A percentile compares a stretch with the other conserved stretches of the same genome.
Evolutionary conservation across 805 yeast species (phyloP).

Genomic region (Geotrichum ghanense): DNA sequence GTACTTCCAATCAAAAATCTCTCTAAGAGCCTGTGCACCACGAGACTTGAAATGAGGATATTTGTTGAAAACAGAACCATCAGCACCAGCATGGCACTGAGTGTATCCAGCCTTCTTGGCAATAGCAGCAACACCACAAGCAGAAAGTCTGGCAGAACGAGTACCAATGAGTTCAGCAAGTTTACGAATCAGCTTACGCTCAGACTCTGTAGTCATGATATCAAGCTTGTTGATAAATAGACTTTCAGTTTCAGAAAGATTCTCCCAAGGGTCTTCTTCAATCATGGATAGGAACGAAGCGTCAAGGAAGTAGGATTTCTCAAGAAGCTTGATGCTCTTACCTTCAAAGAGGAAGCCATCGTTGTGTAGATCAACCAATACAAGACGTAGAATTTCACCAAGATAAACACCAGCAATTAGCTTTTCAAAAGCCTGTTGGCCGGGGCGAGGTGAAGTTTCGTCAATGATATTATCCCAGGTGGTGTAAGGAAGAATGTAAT

Average conservation of each 20-base stretch:
- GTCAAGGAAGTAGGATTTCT: conserved; percentile 64
- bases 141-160: conserved; percentile 84
- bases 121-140: conserved; percentile 92
- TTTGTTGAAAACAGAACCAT: conserved; percentile 89
- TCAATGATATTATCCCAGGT: conserved; percentile 77
- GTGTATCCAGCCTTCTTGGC: conserved; percentile 70
- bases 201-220: conserved; percentile 58
- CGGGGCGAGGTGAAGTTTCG: conserved; percentile 84
- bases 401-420: conserved; percentile 95
- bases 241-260: conserved; percentile 62
- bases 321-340: conserved; percentile 57
- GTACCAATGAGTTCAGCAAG: conserved; percentile 81
- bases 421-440: conserved; percentile 91
- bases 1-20: conserved; percentile 71
- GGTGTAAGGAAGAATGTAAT: conserved; percentile 72
- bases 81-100: conserved; percentile 81
- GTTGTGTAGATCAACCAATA: conserved; percentile 58
- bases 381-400: conserved; percentile 82
- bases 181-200: conserved; percentile 72
- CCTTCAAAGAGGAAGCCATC: conserved; percentile 55
- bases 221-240: conserved; percentile 49
- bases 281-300: conserved; percentile 79
- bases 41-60: conserved; percentile 87
- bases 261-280: conserved; percentile 83
- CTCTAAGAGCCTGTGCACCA: conserved; percentile 80